Conservation (phyloP, 208 protist genomes). For the Lotmaria passim region DNA sequence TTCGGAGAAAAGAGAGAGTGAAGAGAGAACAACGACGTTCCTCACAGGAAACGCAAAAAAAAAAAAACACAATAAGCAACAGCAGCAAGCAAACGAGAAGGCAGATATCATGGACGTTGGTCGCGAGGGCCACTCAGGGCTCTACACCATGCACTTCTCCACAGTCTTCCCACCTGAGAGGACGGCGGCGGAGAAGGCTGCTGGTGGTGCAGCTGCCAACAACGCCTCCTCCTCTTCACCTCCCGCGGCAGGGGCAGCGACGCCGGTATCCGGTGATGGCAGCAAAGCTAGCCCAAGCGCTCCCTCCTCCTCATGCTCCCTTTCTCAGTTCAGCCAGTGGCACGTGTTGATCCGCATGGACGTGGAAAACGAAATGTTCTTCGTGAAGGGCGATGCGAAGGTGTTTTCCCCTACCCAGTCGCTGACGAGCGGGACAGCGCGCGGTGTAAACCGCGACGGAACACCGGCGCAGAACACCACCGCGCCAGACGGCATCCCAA, state of each 20-base stretch:
- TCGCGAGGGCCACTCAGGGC: conserved; percentile 70
- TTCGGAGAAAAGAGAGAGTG: too few species aligned
- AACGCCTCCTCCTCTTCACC: conserved; percentile 21
- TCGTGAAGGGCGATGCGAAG: conserved; percentile 74
- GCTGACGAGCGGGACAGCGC: conserved; percentile 56
- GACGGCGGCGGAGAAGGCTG: conserved; percentile 11
- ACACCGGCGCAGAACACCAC: conserved; percentile 45
- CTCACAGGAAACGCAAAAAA: not conserved
- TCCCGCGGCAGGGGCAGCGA: not conserved
- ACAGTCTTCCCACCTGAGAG: conserved; percentile 58
- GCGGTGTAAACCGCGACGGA: conserved; percentile 59
- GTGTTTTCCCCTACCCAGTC: conserved; percentile 80
- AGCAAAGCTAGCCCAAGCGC: conserved; percentile 21
- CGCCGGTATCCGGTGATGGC: not conserved
- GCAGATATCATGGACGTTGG: conserved; percentile 58
- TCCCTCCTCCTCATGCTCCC: conserved; percentile 37
- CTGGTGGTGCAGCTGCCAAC: conserved; percentile 15
- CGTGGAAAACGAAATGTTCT: conserved; percentile 80
- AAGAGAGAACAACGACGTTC: too few species aligned
- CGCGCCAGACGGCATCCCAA: conserved; percentile 62
- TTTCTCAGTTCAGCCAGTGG: conserved; percentile 79
- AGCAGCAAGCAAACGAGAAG: not conserved
- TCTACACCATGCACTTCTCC: conserved; percentile 89
- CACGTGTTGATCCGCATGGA: conserved; percentile 83
- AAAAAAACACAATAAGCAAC: not conserved